A percentile compares a stretch with the other conserved stretches of the same genome.
These are phyloP conservation scores for Haplosporangium sp. DNA, from an alignment of 371 early-diverging fungal species.

Conservation along the genomic window DNA sequence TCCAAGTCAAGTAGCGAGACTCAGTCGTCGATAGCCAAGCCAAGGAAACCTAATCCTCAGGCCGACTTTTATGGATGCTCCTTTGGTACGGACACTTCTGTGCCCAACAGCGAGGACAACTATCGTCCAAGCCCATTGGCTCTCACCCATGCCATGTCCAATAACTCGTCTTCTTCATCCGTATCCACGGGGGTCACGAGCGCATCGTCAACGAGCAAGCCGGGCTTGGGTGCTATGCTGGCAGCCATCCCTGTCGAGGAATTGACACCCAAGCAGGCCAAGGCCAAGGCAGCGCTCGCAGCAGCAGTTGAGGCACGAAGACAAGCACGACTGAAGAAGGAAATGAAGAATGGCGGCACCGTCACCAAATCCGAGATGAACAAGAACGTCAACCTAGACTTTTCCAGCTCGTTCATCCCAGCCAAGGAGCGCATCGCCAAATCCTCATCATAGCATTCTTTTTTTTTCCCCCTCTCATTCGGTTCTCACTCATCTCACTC, in stretches of 20 bases:
- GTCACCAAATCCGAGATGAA: conserved; percentile 22
- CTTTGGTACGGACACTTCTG: conserved; percentile 18
- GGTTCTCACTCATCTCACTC: not conserved
- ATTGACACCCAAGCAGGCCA: conserved; percentile 49
- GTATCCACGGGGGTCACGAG: conserved; percentile 29
- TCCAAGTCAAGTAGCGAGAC: conserved; percentile 40
- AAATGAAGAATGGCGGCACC: conserved; percentile 36
- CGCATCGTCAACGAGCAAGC: conserved; percentile 11
- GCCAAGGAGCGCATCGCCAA: conserved; percentile 42
- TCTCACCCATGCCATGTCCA: conserved; percentile 11
- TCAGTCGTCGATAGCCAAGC: conserved; percentile 1
- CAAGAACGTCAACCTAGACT: conserved; percentile 39
- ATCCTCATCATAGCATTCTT: conserved; percentile 5
- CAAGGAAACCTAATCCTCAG: conserved; percentile 41
- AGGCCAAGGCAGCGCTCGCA: conserved; percentile 52
- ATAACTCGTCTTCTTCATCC: conserved; percentile 33
- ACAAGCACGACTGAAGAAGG: conserved; percentile 43
- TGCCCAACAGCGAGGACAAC: conserved; percentile 31
- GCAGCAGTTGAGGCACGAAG: conserved; percentile 48
- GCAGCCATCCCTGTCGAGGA: conserved; percentile 43
- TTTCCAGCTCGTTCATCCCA: conserved; percentile 39
- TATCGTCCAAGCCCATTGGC: conserved; percentile 34
- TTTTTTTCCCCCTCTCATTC: not conserved
- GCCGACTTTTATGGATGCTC: conserved; percentile 54
- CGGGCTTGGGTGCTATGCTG: conserved; percentile 30